Conservation (phyloP, 2,329 filamentous ascomycete genomes). For the Trichoderma koningii region DNA sequence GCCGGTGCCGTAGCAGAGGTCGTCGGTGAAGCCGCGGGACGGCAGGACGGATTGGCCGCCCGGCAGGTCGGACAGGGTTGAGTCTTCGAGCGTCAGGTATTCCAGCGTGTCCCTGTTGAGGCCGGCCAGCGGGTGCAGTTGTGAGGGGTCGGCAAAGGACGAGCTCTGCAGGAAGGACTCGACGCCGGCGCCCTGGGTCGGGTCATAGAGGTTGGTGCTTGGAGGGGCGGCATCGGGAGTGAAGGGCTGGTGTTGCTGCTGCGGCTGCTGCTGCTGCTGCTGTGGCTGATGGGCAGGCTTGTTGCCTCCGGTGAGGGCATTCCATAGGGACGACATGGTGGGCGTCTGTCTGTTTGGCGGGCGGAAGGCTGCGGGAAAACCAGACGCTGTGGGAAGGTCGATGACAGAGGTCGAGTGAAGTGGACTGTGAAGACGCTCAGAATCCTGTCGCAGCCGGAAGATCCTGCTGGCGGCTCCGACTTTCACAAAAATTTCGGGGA, state of each 20-base stretch:
- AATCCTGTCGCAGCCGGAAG: slow-evolving; percentile 25
- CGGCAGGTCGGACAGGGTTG: slow-evolving; percentile 80
- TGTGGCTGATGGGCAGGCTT: slow-evolving; percentile 44
- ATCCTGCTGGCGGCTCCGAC: slow-evolving; percentile 20
- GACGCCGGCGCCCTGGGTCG: slow-evolving; percentile 74
- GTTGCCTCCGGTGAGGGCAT: slow-evolving; percentile 62
- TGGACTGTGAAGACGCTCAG: slow-evolving; percentile 1
- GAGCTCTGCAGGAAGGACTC: slow-evolving; percentile 80
- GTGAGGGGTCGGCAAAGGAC: slow-evolving; percentile 79
- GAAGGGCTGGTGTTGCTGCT: slow-evolving; percentile 38
- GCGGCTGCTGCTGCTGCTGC: slow-evolving; percentile 32
- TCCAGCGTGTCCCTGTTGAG: slow-evolving; percentile 91
- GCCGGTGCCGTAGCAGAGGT: slow-evolving; percentile 96
- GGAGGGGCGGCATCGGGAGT: slow-evolving; percentile 41
- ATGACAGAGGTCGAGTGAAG: slow-evolving; percentile 22
- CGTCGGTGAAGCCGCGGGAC: slow-evolving; percentile 95
- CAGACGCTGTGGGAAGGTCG: slow-evolving; percentile 9
- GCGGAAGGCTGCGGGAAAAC: neutral
- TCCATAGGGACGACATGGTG: slow-evolving; percentile 62
- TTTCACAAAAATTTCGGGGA: slow-evolving; percentile 37
- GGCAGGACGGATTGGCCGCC: slow-evolving; percentile 86
- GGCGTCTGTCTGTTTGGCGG: slow-evolving; percentile 1
- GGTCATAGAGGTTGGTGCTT: slow-evolving; percentile 64
- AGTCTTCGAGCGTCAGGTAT: slow-evolving; percentile 93
- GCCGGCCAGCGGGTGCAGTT: slow-evolving; percentile 90